Evolutionary conservation across 768 basidiomycete species (phyloP).

Genomic region (Leccinum imitatum): DNA sequence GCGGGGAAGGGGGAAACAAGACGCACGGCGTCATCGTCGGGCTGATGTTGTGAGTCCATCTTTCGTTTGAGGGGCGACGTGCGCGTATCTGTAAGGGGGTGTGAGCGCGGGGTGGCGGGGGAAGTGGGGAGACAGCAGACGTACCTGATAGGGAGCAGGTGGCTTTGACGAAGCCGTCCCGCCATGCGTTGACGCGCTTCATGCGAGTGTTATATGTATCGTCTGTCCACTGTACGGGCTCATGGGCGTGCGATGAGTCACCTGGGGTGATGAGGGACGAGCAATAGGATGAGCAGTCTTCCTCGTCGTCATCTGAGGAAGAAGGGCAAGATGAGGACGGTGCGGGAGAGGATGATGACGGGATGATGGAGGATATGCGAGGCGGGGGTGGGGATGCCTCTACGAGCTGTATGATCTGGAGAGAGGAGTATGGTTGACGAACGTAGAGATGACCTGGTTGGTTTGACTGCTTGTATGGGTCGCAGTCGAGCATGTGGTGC

Average conservation of each 20-base stretch:
- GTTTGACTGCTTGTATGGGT: slow-evolving; percentile 33
- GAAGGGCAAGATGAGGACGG: slow-evolving; percentile 38
- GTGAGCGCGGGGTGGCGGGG: slow-evolving; percentile 6
- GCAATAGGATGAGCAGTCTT: slow-evolving; percentile 69
- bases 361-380: slow-evolving; percentile 37
- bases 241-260: slow-evolving; percentile 30
- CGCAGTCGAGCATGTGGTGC: slow-evolving; percentile 26
- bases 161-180: slow-evolving; percentile 54
- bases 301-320: slow-evolving; percentile 23
- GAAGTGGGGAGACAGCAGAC: slow-evolving; percentile 14
- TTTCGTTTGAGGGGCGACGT: slow-evolving; percentile 50
- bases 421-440: slow-evolving; percentile 47
- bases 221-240: slow-evolving; percentile 33
- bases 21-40: slow-evolving; percentile 44
- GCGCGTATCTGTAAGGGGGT: background rate
- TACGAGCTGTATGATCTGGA: slow-evolving; percentile 73
- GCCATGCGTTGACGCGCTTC: slow-evolving; percentile 72
- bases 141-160: slow-evolving; percentile 42
- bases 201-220: slow-evolving; percentile 57
- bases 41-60: slow-evolving; percentile 32
- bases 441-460: slow-evolving; percentile 44
- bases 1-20: slow-evolving; percentile 4
- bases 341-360: slow-evolving; percentile 38
- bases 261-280: slow-evolving; percentile 56
- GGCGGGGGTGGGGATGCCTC: slow-evolving; percentile 56